phyloP scores from a whole-genome alignment of 768 basidiomycete genomes.

The Hericium coralloides region DNA sequence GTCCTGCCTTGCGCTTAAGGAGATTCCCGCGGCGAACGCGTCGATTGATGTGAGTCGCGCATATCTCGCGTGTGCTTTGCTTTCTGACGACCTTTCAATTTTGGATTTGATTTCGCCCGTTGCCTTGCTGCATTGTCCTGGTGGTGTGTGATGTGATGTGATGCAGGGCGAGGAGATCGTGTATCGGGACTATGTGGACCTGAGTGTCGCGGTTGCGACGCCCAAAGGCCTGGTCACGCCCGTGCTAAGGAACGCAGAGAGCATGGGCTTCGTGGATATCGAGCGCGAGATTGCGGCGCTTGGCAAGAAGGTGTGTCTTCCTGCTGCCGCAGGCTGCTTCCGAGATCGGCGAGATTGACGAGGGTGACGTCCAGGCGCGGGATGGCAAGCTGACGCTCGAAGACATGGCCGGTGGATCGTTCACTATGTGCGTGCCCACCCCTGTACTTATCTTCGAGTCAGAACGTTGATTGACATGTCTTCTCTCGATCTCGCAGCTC shows the following conservation, averaged over 20 bases:
- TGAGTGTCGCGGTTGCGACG: constrained; percentile 94
- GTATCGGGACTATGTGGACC: constrained; percentile 85
- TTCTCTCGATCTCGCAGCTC: constrained; percentile 43
- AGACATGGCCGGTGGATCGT: constrained; percentile 98
- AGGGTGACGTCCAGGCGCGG: constrained; percentile 43
- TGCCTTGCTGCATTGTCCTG: background rate
- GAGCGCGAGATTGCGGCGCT: constrained; percentile 88
- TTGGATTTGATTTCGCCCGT: too few relatives aligned
- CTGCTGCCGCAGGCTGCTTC: constrained; percentile 1
- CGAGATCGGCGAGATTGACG: constrained; percentile 3
- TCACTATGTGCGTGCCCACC: constrained; percentile 73
- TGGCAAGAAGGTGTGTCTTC: constrained; percentile 67
- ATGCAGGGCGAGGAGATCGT: constrained; percentile 74
- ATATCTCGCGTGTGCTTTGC: constrained; percentile 22
- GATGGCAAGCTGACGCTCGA: constrained; percentile 94
- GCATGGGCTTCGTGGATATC: constrained; percentile 80
- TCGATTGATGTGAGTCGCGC: constrained; percentile 53
- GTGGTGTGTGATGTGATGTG: background rate
- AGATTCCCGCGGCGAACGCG: constrained; percentile 92
- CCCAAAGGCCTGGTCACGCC: constrained; percentile 97
- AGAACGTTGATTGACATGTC: background rate
- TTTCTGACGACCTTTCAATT: background rate
- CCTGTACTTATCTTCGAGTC: background rate
- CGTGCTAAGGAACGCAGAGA: constrained; percentile 85
- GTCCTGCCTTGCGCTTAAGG: constrained; percentile 71